Evolutionary conservation across 1,139 yeast genomes (phyloP).

Genomic region (Zygoascus meyerae): DNA sequence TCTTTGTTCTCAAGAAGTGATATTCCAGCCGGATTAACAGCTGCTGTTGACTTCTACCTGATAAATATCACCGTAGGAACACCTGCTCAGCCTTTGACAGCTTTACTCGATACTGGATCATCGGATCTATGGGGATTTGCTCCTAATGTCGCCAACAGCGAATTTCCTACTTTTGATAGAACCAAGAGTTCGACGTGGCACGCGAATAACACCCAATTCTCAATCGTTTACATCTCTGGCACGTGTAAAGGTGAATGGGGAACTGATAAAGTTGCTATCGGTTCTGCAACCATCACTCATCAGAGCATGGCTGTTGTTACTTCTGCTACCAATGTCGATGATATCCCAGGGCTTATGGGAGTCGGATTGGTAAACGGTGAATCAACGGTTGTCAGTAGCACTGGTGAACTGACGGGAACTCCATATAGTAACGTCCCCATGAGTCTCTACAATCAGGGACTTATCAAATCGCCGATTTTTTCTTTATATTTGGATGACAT

Average conservation of each 20-base stretch:
- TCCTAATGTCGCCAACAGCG: slow-evolving; percentile 17
- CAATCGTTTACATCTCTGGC: slow-evolving; percentile 26
- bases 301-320: slow-evolving; percentile 25
- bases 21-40: neutral
- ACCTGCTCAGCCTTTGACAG: slow-evolving; percentile 24
- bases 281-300: slow-evolving; percentile 23
- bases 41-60: slow-evolving; percentile 26
- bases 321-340: slow-evolving; percentile 18
- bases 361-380: slow-evolving; percentile 17
- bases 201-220: slow-evolving; percentile 19
- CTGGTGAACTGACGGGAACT: slow-evolving; percentile 16
- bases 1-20: neutral
- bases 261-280: slow-evolving; percentile 39
- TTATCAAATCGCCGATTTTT: slow-evolving; percentile 42
- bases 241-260: slow-evolving; percentile 45
- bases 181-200: slow-evolving; percentile 17
- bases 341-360: slow-evolving; percentile 26
- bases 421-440: slow-evolving; percentile 22
- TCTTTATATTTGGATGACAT: slow-evolving; percentile 31
- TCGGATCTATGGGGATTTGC: slow-evolving; percentile 59
- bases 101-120: slow-evolving; percentile 58
- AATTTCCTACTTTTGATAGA: neutral
- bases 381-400: slow-evolving; percentile 12
- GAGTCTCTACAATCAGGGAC: slow-evolving; percentile 34
- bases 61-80: slow-evolving; percentile 25